Conservation (phyloP, 441 rosid species). For the Mallotus japonicus region DNA sequence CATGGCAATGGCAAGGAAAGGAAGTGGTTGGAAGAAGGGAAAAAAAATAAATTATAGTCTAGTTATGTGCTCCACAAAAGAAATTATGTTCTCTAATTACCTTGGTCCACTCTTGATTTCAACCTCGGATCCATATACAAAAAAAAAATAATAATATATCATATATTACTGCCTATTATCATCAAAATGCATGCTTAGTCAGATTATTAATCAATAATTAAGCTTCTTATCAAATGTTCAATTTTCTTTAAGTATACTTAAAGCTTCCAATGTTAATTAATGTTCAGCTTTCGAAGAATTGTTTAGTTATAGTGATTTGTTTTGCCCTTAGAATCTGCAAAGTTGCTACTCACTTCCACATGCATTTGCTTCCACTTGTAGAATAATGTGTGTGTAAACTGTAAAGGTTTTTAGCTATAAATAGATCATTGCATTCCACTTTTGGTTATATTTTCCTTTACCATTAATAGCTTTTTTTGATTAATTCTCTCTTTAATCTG, state of each 20-base stretch:
- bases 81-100: too few relatives aligned
- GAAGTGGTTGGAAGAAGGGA: too few relatives aligned
- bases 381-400: too few relatives aligned
- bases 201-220: neutral
- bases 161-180: neutral
- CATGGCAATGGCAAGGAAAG: too few relatives aligned
- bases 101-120: neutral
- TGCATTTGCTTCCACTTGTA: slow-evolving; percentile 10
- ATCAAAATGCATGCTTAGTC: neutral
- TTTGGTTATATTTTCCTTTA: neutral
- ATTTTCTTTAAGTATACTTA: neutral
- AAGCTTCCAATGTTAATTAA: neutral
- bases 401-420: neutral
- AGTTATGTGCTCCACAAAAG: too few relatives aligned
- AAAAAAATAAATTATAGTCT: too few relatives aligned
- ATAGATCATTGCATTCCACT: neutral
- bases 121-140: neutral
- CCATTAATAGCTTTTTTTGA: too few relatives aligned
- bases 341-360: neutral
- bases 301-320: neutral
- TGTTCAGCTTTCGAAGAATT: neutral
- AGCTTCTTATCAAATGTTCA: neutral
- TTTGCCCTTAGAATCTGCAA: neutral
- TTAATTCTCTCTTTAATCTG: neutral
- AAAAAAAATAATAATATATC: too few relatives aligned